Conservation (phyloP, 441 rosid species). For the Bruguiera hainesii region DNA sequence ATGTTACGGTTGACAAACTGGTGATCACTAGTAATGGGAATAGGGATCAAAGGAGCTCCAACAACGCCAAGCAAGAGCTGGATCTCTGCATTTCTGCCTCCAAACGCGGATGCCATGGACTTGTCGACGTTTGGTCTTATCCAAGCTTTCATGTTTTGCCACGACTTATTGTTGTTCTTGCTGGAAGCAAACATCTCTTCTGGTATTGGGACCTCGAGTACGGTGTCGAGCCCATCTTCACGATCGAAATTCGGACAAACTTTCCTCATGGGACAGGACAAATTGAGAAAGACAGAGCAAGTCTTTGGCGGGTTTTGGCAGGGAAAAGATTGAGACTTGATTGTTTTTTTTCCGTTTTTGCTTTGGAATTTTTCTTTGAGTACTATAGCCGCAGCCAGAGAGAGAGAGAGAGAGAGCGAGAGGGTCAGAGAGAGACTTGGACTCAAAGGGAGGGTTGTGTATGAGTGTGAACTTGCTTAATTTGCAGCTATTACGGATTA, state of each 20-base stretch:
- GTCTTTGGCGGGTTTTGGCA: background rate
- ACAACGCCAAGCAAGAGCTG: slow-evolving; percentile 85
- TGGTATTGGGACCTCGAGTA: slow-evolving; percentile 90
- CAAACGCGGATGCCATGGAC: slow-evolving; percentile 40
- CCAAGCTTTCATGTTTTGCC: slow-evolving; percentile 82
- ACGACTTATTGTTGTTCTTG: slow-evolving; percentile 37
- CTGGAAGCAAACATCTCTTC: slow-evolving; percentile 66
- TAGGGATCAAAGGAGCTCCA: slow-evolving; percentile 89
- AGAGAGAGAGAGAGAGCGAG: background rate
- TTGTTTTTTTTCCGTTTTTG: background rate
- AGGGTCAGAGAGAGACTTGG: slow-evolving; percentile 12
- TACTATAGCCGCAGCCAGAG: no score
- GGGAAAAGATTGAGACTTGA: slow-evolving; percentile 15
- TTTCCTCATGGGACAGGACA: slow-evolving; percentile 45
- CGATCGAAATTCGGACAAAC: slow-evolving; percentile 76
- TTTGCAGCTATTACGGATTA: background rate
- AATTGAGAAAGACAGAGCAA: background rate
- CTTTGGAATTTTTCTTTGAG: slow-evolving; percentile 14
- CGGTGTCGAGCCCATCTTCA: slow-evolving; percentile 84
- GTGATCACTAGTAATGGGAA: slow-evolving; percentile 45
- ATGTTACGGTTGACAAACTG: slow-evolving; percentile 35
- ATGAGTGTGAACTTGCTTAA: background rate
- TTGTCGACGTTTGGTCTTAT: slow-evolving; percentile 39
- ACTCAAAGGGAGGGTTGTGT: slow-evolving; percentile 16
- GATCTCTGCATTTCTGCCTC: slow-evolving; percentile 63